Base-by-base conservation (phyloP, 2,329 filamentous ascomycete species). In the Pestalotiopsis sp. region DNA sequence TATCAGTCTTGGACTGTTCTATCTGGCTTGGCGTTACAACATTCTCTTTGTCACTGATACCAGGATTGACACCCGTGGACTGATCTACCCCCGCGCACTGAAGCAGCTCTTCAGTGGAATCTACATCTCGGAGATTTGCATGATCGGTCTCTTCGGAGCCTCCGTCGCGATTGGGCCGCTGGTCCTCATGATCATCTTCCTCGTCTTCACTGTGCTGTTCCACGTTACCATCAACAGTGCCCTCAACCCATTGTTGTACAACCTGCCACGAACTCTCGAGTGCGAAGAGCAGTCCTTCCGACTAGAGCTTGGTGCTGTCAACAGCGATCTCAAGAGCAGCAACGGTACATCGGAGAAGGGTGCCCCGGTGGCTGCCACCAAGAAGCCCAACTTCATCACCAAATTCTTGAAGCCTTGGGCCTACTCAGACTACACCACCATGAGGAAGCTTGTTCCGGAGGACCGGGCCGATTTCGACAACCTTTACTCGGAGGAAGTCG, bases 11-110 rank as follows among this genome's bases (percentile, higher is more conserved):
- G 88, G 85, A 24, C 83, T 96, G 56, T 94, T 97, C 80, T 97
- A 97, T 77, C 83, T 95, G 65, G 92, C 94, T 61, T 97, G 94
- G 84, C 89, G 92, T 20, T 97, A 98, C 85, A 97, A 97, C 76
- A 81, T 98, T 66, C 86, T 98, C 63, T 98, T 93, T 78, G 94
- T 97, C 44, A 91, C 90, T 64, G 92, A 97, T 76, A 89, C 92
- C 9, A 82, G 88, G 68, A 90, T 97, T 74, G 94, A 98, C 76
- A 97, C 93, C 48, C 93, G 97, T 75, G 94, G 95, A 17, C 87
- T 95, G 14, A 90, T 93, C 73, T 98, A 97, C 76, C 91, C 93
- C 1, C 91, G 91, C n/a, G 94, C 93, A 1, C 83, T 98, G 64
- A 91, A 97, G 77, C 94, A 98, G 68, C 88, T 97, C 61, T 89